These are phyloP conservation scores for Erysimum pusillum DNA, from an alignment of 441 rosid genomes.

Conservation along the genomic window DNA sequence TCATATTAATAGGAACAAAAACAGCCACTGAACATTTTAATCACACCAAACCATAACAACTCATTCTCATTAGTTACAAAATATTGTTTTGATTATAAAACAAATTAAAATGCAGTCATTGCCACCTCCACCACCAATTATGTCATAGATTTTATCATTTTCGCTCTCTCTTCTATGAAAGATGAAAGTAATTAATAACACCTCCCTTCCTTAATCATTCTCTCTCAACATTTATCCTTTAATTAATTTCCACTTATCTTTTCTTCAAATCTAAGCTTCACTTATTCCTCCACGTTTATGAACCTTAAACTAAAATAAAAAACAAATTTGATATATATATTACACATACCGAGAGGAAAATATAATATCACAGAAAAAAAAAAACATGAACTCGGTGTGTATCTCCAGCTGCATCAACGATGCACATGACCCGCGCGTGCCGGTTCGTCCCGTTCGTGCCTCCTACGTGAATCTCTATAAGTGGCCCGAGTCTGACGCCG, in stretches of 20 bases:
- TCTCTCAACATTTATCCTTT: constrained; percentile 31
- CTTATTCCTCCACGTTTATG: constrained; percentile 41
- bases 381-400: constrained; percentile 76
- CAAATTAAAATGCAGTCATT: constrained; percentile 21
- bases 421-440: constrained; percentile 71
- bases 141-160: background rate
- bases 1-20: constrained; percentile 13
- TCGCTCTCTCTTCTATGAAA: background rate
- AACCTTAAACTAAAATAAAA: constrained; percentile 24
- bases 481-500: constrained; percentile 95
- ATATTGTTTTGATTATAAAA: constrained; percentile 28
- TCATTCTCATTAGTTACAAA: constrained; percentile 3
- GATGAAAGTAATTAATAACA: constrained; percentile 7
- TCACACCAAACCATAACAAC: constrained; percentile 43
- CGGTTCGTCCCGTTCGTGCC: constrained; percentile 78
- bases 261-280: constrained; percentile 72
- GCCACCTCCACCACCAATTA: constrained; percentile 24
- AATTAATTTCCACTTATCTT: constrained; percentile 49
- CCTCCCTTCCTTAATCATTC: constrained; percentile 23
- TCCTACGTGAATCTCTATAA: constrained; percentile 84
- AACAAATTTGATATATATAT: constrained; percentile 20
- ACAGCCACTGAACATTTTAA: constrained; percentile 3
- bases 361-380: background rate
- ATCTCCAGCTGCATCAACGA: constrained; percentile 85
- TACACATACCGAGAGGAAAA: constrained; percentile 13